Conservation (phyloP, 129 eudicot species). For the Artemisia argyi region DNA sequence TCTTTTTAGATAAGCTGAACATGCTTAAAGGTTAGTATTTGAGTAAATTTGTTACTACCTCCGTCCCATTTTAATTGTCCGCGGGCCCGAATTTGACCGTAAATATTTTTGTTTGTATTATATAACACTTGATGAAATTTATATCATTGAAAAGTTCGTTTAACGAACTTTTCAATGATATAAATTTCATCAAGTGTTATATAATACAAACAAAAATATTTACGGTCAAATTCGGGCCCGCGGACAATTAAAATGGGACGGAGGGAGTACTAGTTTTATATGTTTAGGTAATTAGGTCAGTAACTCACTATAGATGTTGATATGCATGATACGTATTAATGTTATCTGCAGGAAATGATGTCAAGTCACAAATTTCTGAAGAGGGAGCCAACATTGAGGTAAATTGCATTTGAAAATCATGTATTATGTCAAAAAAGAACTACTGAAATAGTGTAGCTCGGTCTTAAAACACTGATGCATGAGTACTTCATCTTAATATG, state of each 20-base stretch:
- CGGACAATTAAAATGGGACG: too few relatives aligned
- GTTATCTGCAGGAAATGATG: conserved; percentile 35
- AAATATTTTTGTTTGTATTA: too few relatives aligned
- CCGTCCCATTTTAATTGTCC: too few relatives aligned
- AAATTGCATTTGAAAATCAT: conserved; percentile 8
- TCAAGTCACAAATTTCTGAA: conserved; percentile 22
- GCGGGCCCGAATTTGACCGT: too few relatives aligned
- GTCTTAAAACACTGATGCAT: neutral
- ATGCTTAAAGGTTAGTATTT: conserved; percentile 24
- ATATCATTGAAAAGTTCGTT: too few relatives aligned
- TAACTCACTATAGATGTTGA: neutral
- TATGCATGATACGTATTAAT: neutral
- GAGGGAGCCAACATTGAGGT: conserved; percentile 38
- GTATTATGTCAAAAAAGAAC: neutral
- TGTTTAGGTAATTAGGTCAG: neutral
- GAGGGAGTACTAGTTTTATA: too few relatives aligned
- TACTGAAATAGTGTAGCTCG: neutral
- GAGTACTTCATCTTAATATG: neutral
- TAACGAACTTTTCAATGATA: too few relatives aligned
- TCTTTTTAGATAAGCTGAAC: conserved; percentile 11
- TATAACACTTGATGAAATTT: too few relatives aligned
- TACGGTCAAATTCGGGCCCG: too few relatives aligned
- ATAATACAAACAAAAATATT: too few relatives aligned
- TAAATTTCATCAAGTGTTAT: too few relatives aligned
- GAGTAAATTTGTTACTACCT: neutral